Base-by-base conservation (phyloP, 768 basidiomycete species). In the Sarcomyxa edulis region DNA sequence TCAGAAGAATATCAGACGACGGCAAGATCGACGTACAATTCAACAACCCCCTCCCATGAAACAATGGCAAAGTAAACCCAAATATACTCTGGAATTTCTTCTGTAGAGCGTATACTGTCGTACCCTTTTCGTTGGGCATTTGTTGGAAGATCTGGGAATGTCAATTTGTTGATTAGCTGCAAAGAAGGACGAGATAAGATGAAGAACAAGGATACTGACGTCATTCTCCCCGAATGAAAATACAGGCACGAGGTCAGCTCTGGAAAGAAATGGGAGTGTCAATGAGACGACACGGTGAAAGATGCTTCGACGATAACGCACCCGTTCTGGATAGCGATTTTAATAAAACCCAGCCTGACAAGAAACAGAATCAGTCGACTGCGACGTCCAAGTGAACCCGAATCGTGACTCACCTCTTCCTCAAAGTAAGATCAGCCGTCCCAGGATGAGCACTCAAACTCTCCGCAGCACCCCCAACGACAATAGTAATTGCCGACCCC, bases 161-260 rank as follows among this genome's bases (percentile, higher is more conserved):
- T 3, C 26, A 37, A 36, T 6, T 32, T 29, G 18, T 32, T 12
- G 7, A 28, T 34, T 5, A 21, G 47, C 39, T 49, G 16, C 23
- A 27, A 18, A n/a, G 29, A 25, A 5, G 23, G 9, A 12, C n/a
- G n/a, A 22, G 4, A 1, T 7, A 21, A 5, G 32, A 24, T 9
- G 33, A n/a, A 34, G 14, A 11, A 6, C 21, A 9, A 32, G 28
- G 41, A 19, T 7, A 71, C 78, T 53, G 45, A 94, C 94, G 59
- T 98, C 96, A 56, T 98, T 98, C 68, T 99, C 96, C 9, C 96
- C 96, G 50, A 99, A 99, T 5, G 91, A 94, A 55, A 99, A 98
- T 3, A 97, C 94, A 0, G 96, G 96, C 0, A 99, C 96, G 8
- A 99, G 69, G 52, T 94, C 91, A 26, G 96, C 96, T 38, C 92